phyloP scores from a whole-genome alignment of 352 stramenopile species.

The Phytopythium kandeliae region DNA sequence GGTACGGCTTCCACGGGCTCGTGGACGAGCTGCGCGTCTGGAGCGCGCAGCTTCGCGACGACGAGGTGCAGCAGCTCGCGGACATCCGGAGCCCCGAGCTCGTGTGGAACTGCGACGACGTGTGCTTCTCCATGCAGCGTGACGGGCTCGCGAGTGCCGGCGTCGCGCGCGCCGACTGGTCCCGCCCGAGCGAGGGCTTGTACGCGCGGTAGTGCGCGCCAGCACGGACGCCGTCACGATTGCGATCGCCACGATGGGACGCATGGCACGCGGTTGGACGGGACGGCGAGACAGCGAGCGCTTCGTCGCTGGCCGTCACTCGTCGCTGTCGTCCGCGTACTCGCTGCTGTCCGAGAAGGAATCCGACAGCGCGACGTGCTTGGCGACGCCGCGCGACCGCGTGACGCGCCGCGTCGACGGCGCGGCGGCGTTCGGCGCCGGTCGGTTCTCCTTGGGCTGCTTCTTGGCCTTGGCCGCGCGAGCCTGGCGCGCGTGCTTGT shows the following conservation, averaged over 20 bases:
- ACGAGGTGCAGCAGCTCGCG: not conserved
- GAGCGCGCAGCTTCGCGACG: slow-evolving; percentile 8
- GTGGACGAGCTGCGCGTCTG: slow-evolving; percentile 18
- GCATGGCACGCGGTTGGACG: too few relatives aligned
- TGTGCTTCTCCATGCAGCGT: slow-evolving; percentile 5
- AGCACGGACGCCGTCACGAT: too few relatives aligned
- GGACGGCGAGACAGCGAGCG: too few relatives aligned
- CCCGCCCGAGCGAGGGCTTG: not conserved
- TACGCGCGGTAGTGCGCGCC: not conserved
- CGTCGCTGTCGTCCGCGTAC: not conserved
- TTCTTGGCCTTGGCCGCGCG: not conserved
- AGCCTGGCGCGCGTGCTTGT: not conserved
- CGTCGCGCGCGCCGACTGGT: not conserved
- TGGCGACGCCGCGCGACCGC: not conserved
- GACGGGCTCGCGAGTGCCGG: not conserved
- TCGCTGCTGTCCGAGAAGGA: slow-evolving; percentile 1
- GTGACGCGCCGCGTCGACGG: slow-evolving; percentile 3
- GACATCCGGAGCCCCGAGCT: not conserved
- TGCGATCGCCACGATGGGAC: not conserved
- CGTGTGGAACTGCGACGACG: not conserved
- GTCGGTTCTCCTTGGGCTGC: not conserved
- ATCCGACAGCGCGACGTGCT: slow-evolving; percentile 2
- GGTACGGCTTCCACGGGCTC: slow-evolving; percentile 17
- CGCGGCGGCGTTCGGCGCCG: not conserved
- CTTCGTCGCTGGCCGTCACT: not conserved